A percentile compares a stretch with the other conserved stretches of the same genome.
Conservation (phyloP, 352 stramenopile species). For the Phytophthora tubulina region DNA sequence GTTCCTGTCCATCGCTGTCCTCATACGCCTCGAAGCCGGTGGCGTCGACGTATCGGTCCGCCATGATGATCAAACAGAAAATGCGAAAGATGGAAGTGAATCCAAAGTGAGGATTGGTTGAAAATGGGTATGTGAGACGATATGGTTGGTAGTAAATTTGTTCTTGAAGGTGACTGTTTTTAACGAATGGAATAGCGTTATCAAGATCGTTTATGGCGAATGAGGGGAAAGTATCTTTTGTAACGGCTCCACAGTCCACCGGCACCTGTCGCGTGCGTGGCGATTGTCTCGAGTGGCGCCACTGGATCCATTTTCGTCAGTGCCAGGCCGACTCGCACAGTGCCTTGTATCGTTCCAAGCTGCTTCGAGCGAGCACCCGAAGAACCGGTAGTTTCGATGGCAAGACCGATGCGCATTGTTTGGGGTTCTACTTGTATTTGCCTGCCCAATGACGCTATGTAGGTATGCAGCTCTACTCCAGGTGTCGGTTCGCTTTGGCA, state of each 20-base stretch:
- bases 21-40: conserved; percentile 52
- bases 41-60: conserved; percentile 52
- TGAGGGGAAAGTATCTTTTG: conserved; percentile 27
- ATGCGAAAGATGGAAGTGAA: not conserved
- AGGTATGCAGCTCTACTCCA: conserved; percentile 31
- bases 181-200: conserved; percentile 4
- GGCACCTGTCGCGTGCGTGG: no score
- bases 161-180: conserved; percentile 5
- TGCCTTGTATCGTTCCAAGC: not conserved
- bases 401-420: not conserved
- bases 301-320: not conserved
- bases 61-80: conserved; percentile 14
- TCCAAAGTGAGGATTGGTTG: conserved; percentile 2
- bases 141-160: conserved; percentile 1
- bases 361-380: not conserved
- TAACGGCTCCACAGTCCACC: not conserved
- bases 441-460: not conserved
- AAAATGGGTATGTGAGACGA: not conserved
- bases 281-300: not conserved
- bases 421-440: conserved; percentile 2
- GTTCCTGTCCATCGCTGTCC: conserved; percentile 65
- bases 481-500: conserved; percentile 14
- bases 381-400: not conserved
- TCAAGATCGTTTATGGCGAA: conserved; percentile 5
- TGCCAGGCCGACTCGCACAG: no score